Conservation (phyloP, 768 basidiomycete genomes). For the Suillus lakei region DNA sequence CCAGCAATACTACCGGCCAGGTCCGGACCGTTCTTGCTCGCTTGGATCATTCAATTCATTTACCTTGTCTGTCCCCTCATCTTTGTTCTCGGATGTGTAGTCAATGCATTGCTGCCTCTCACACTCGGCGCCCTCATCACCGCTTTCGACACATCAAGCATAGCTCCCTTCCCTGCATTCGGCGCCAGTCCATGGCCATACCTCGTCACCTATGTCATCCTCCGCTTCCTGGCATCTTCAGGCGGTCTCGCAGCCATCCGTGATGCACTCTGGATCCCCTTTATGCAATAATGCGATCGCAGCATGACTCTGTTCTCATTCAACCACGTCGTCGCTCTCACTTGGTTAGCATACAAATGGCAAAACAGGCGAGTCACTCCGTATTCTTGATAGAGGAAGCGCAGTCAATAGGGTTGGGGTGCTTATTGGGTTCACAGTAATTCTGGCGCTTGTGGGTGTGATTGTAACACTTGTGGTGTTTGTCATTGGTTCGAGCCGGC, state of each 20-base stretch:
- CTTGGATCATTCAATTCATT: no score
- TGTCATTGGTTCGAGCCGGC: no score
- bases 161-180: conserved; percentile 15
- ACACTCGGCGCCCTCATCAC: conserved; percentile 56
- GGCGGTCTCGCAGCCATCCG: conserved; percentile 76
- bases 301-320: conserved; percentile 65
- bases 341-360: conserved; percentile 81
- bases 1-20: neutral
- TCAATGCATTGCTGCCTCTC: conserved; percentile 74
- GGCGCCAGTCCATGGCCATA: no score
- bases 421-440: conserved; percentile 82
- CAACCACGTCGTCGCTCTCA: conserved; percentile 84
- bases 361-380: conserved; percentile 69
- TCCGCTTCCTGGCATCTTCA: conserved; percentile 77
- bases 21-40: no score
- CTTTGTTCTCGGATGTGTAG: conserved; percentile 73
- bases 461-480: conserved; percentile 69
- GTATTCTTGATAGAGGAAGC: conserved; percentile 78
- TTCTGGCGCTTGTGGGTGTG: conserved; percentile 85
- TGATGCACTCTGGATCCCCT: conserved; percentile 80
- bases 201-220: conserved; percentile 67
- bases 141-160: conserved; percentile 20
- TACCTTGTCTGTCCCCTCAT: conserved; percentile 78
- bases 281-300: conserved; percentile 88
- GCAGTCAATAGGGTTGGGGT: conserved; percentile 85